phyloP scores from a whole-genome alignment of 2,329 filamentous ascomycete species.

The Epichloe gansuensis region DNA sequence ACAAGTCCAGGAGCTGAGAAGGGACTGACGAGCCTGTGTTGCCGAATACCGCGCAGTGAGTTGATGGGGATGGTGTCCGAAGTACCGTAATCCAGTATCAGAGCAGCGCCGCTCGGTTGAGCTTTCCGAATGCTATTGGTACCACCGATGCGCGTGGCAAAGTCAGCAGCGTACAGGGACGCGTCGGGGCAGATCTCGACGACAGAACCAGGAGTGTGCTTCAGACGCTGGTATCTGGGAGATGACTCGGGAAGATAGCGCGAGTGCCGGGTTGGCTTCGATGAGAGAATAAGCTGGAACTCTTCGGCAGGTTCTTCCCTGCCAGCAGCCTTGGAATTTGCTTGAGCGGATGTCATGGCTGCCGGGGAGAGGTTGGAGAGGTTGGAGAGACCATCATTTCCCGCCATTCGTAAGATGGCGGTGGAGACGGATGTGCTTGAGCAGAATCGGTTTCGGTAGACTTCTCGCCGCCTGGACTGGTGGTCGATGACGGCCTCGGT shows the following conservation, averaged over 20 bases:
- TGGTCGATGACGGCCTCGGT: constrained; percentile 14
- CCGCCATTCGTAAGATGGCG: constrained; percentile 51
- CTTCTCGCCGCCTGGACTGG: neutral
- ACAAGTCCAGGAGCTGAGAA: constrained; percentile 71
- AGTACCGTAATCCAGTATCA: constrained; percentile 95
- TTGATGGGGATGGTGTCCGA: constrained; percentile 67
- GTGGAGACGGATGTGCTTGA: neutral
- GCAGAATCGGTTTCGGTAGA: neutral
- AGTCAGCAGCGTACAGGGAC: constrained; percentile 65
- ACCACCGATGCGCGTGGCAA: constrained; percentile 76
- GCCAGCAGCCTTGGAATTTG: constrained; percentile 35
- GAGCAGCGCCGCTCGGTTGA: constrained; percentile 64
- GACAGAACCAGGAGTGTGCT: constrained; percentile 52
- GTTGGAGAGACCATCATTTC: constrained; percentile 68
- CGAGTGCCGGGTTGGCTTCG: constrained; percentile 66
- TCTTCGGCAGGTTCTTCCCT: constrained; percentile 52
- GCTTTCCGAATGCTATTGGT: constrained; percentile 41
- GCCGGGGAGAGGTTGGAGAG: constrained; percentile 27
- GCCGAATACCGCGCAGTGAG: constrained; percentile 77
- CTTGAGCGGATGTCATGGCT: constrained; percentile 39
- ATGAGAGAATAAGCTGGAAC: constrained; percentile 75
- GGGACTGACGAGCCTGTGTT: constrained; percentile 65
- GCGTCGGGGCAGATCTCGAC: constrained; percentile 89
- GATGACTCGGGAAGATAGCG: constrained; percentile 76
- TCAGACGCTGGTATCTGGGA: constrained; percentile 64